phyloP scores from a whole-genome alignment of 306 rosid genomes.

The Mimosa pudica region DNA sequence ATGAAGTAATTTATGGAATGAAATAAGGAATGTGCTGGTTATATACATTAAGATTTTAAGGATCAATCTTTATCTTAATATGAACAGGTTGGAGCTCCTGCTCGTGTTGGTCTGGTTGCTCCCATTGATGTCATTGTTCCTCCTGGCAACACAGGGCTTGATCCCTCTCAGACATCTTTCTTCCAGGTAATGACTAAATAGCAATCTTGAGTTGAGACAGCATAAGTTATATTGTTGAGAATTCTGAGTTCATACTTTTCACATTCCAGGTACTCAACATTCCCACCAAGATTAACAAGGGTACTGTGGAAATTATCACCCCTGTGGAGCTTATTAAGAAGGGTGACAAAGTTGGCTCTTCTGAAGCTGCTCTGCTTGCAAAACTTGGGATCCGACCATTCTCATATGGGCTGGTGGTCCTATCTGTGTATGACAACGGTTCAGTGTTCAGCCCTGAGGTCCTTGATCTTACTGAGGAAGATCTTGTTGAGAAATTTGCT shows the following conservation, averaged over 20 bases:
- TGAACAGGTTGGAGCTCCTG: slow-evolving; percentile 90
- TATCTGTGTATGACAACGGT: slow-evolving; percentile 76
- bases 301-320: slow-evolving; percentile 93
- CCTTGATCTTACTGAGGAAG: slow-evolving; percentile 83
- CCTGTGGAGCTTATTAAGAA: slow-evolving; percentile 91
- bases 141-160: slow-evolving; percentile 95
- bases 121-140: slow-evolving; percentile 96
- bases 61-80: neutral
- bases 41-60: neutral
- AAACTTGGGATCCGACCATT: slow-evolving; percentile 94
- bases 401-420: slow-evolving; percentile 84
- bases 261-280: slow-evolving; percentile 71
- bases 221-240: too few relatives aligned
- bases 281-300: slow-evolving; percentile 94
- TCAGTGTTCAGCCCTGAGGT: slow-evolving; percentile 89
- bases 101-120: slow-evolving; percentile 96
- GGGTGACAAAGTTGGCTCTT: slow-evolving; percentile 95
- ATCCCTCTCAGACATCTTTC: slow-evolving; percentile 94
- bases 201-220: neutral
- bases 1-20: neutral
- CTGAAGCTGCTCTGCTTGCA: slow-evolving; percentile 92
- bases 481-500: slow-evolving; percentile 72
- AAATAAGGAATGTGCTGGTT: neutral
- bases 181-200: slow-evolving; percentile 61
- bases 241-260: neutral